Base-by-base conservation (phyloP, 148 eudicot genomes). In the Cornus florida region DNA sequence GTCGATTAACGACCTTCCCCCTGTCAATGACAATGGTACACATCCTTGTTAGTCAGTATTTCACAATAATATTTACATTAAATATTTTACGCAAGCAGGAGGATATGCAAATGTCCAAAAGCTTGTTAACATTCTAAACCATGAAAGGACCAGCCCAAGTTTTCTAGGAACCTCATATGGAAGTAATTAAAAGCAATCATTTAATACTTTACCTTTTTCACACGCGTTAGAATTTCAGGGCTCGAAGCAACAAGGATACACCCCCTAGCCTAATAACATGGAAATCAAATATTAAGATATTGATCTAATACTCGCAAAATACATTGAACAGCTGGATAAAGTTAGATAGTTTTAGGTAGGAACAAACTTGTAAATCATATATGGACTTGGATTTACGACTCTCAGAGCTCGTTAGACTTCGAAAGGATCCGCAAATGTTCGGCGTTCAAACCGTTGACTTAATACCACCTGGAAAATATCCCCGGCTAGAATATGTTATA, bases 331-430 rank as follows among this genome's bases (percentile, higher is more conserved):
- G 10, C 6, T 22, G 0, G 71, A 3, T 7, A 3, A 66, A 31
- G 2, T 68, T 74, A 53, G 23, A 74, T 66, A 80, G 67, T 23
- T 35, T 70, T n/a, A 33, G 11, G 71, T 56, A 76, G 31, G 28
- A 33, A 70, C 78, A 20, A 31, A 81, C 91, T 81, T 89, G 91
- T 82, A 86, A 76, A 77, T 77, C 91, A 89, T 86, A 67, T 79
- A 86, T 67, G 91, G 91, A 80, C 91, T 89, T n/a, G 91, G 91
- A 82, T 89, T 89, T 28, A 86, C 89, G 77, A 89, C 85, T 86
- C 91, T 84, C 70, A 89, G 66, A 50, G 91, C 86, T 83, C 91
- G 81, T 74, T 89, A 89, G 28, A 89, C 84, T 81, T 89, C 91
- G 78, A 86, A 89, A 4, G 91, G 91, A 33, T 89, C 91, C 66